A percentile compares a stretch with the other conserved stretches of the same genome.
Conservation (phyloP, 140 eudicot species). For the Cichorium intybus region DNA sequence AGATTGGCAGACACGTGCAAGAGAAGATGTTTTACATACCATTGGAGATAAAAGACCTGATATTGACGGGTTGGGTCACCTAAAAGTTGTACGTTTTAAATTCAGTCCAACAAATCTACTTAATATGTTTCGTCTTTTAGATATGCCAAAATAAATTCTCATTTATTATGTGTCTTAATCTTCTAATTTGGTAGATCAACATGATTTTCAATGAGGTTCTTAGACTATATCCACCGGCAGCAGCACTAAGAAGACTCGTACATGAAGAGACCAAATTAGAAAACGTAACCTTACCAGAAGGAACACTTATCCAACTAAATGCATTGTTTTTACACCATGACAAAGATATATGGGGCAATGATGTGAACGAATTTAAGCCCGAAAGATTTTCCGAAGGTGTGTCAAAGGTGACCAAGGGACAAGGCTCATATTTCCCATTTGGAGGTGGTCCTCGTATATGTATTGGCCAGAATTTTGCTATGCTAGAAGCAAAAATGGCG, state of each 20-base stretch:
- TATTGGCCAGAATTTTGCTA: constrained; percentile 26
- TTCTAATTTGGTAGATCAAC: constrained; percentile 1
- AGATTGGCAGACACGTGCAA: constrained; percentile 24
- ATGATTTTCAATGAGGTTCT: constrained; percentile 26
- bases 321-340: constrained; percentile 24
- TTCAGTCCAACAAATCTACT: neutral
- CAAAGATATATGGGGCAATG: constrained; percentile 25
- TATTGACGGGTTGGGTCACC: constrained; percentile 21
- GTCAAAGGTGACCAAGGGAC: constrained; percentile 24
- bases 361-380: constrained; percentile 27
- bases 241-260: constrained; percentile 8
- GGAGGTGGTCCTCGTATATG: constrained; percentile 32
- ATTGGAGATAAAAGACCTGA: constrained; percentile 10
- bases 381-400: constrained; percentile 23
- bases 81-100: constrained; percentile 17
- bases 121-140: neutral
- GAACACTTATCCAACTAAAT: constrained; percentile 21
- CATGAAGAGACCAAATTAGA: constrained; percentile 14
- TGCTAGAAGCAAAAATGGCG: constrained; percentile 19
- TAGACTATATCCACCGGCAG: constrained; percentile 19
- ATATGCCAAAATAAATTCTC: neutral
- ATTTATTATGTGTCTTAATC: neutral
- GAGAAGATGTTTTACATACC: constrained; percentile 21
- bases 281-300: constrained; percentile 21
- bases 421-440: constrained; percentile 18